Percentiles rank a stretch among this genome's conserved stretches.
Evolutionary conservation across 1,284 basidiomycete genomes (phyloP).

Genomic region (Rhodotorula sp.): DNA sequence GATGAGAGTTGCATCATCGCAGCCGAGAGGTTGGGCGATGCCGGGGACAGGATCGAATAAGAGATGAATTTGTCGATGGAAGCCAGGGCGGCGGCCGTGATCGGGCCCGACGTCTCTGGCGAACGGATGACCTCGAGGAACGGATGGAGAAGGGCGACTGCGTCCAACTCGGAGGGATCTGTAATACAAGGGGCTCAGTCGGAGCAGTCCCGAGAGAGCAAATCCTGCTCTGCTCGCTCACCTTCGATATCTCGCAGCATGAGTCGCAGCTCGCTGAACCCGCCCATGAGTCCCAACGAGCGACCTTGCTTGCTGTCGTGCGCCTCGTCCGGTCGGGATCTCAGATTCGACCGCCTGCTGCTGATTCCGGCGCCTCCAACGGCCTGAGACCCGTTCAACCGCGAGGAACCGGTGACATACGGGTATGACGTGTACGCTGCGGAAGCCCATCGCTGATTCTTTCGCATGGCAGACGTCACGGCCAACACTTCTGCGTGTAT

Average conservation of each 20-base stretch:
- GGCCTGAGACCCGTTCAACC: slow-evolving; percentile 44
- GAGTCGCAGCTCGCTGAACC: slow-evolving; percentile 82
- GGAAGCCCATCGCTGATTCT: slow-evolving; percentile 89
- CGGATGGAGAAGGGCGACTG: slow-evolving; percentile 65
- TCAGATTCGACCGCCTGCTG: not conserved
- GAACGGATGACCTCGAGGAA: slow-evolving; percentile 93
- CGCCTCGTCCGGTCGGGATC: not conserved
- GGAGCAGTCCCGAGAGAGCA: not conserved
- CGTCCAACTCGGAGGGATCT: slow-evolving; percentile 37
- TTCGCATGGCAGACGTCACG: slow-evolving; percentile 94
- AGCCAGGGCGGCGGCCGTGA: slow-evolving; percentile 51
- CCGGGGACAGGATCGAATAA: slow-evolving; percentile 47
- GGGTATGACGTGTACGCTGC: slow-evolving; percentile 54
- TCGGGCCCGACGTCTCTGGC: slow-evolving; percentile 51
- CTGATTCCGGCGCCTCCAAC: not conserved
- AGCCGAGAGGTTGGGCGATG: slow-evolving; percentile 46
- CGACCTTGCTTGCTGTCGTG: not conserved
- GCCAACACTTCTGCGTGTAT: slow-evolving; percentile 83
- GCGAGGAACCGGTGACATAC: slow-evolving; percentile 44
- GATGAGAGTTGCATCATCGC: slow-evolving; percentile 81
- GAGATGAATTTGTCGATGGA: slow-evolving; percentile 51
- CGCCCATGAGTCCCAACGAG: slow-evolving; percentile 67
- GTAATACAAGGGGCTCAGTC: not conserved
- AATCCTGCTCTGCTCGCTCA: slow-evolving; percentile 50
- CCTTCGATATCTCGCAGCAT: slow-evolving; percentile 69